Percentiles rank a stretch among this genome's conserved stretches.
Evolutionary conservation across 805 yeast genomes (phyloP).

Genomic region (Lachancea fermentati): DNA sequence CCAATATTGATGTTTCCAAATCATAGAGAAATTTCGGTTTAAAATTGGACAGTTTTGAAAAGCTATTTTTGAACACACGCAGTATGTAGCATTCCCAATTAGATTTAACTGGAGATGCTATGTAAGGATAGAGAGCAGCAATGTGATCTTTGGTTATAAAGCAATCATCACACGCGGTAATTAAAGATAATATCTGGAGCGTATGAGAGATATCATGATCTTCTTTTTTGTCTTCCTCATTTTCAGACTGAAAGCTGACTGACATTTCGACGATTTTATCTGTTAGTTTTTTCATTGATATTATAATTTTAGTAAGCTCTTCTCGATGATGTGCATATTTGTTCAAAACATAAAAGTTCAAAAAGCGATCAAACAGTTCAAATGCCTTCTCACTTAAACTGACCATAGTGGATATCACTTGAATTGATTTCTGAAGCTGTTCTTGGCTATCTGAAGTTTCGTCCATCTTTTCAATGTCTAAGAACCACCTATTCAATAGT

Average conservation of each 20-base stretch:
- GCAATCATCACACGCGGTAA: constrained; percentile 47
- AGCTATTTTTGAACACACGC: constrained; percentile 46
- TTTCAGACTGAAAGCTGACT: constrained; percentile 28
- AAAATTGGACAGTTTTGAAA: constrained; percentile 41
- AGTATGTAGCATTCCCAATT: constrained; percentile 43
- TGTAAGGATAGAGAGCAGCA: constrained; percentile 55
- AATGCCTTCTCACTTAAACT: constrained; percentile 36
- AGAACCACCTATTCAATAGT: constrained; percentile 38
- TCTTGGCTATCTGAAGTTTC: constrained; percentile 9
- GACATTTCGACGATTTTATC: constrained; percentile 25
- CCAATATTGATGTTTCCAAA: constrained; percentile 48
- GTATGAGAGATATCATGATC: constrained; percentile 21
- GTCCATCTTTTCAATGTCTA: constrained; percentile 7
- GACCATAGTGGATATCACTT: constrained; percentile 38
- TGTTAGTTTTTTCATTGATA: constrained; percentile 9
- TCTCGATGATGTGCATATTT: constrained; percentile 17
- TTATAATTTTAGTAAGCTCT: neutral
- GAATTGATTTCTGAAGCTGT: constrained; percentile 14
- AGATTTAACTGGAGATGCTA: constrained; percentile 45
- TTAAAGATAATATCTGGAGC: constrained; percentile 41
- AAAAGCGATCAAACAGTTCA: constrained; percentile 43
- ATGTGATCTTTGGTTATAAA: constrained; percentile 65
- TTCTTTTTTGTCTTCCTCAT: constrained; percentile 13
- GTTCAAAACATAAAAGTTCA: constrained; percentile 40
- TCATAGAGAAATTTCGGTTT: constrained; percentile 46